A percentile compares a stretch with the other conserved stretches of the same genome.
Conservation (phyloP, 176 grass and related monocot genomes). For the Oropetium thomaeum region DNA sequence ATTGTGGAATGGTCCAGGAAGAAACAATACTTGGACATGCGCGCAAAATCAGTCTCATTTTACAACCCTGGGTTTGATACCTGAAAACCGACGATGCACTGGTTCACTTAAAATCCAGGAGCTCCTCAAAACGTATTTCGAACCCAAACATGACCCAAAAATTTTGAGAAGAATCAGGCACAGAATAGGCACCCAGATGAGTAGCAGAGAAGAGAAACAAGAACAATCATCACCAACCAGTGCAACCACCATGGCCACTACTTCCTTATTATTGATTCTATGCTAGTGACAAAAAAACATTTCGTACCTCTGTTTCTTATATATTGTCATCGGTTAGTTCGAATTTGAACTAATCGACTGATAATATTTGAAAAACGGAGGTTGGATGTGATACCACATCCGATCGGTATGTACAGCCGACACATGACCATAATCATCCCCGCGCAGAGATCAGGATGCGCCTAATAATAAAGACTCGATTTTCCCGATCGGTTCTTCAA, state of each 20-base stretch:
- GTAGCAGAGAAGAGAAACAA: slow-evolving; percentile 14
- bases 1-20: not conserved
- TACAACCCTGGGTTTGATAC: not conserved
- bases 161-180: not conserved
- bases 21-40: not conserved
- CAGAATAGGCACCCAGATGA: not conserved
- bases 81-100: not conserved
- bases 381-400: too few species aligned
- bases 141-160: slow-evolving; percentile 3
- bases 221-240: slow-evolving; percentile 1
- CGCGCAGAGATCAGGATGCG: not conserved
- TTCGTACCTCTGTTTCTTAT: too few species aligned
- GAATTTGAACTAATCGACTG: too few species aligned
- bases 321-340: too few species aligned
- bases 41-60: not conserved
- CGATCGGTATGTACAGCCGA: slow-evolving; percentile 34
- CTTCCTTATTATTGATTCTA: not conserved
- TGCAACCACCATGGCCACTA: not conserved
- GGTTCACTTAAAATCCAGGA: not conserved
- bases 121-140: slow-evolving; percentile 3
- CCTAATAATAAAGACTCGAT: not conserved
- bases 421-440: not conserved
- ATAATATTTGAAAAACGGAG: too few species aligned
- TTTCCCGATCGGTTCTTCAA: slow-evolving; percentile 2
- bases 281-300: not conserved